Evolutionary conservation across 1,284 basidiomycete species (phyloP), one percentile per base, ranked within the genome.

Genomic region (Malassezia yamatoensis): DNA sequence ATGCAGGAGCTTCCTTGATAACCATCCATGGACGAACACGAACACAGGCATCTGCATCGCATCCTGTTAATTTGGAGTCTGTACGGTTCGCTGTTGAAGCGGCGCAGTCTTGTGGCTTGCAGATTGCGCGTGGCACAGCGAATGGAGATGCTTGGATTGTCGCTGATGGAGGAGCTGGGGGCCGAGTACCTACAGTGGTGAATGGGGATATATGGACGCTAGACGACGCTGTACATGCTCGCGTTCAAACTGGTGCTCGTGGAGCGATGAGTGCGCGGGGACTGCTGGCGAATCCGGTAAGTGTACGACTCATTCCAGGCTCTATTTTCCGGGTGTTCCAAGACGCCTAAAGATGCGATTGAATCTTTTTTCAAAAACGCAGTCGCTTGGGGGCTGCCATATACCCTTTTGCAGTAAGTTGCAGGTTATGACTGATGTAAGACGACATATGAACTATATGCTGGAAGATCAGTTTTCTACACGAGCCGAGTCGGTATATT

Each of bases 201-300:
- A 83, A 83, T 59, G 82, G 82, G 0, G 81, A 83, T 63, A 74
- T 81, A 3, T 83, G 81, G 78, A 76, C 75, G 9, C 62, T 76
- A 11, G 65, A 68, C 15, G 81, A 82, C 51, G 80, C 78, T 4
- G 59, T 68, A 7, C 64, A 58, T 35, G 80, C 79, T 66, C 63
- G 81, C n/a, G 59, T 67, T 5, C 66, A 70, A 47, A 80, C 79
- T 0, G 78, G 79, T 0, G 80, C 79, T 0, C 66, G 76, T 16
- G 81, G 80, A 1, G 80, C 81, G 2, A 83, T 83, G 82, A 81
- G 78, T 47, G 82, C 81, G 0, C 63, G 82, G 5, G 82, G 82
- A 0, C 60, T 83, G 49, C 67, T 83, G n/a, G 81, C 80, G 3
- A 83, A 83, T 75, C 82, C 77, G 46, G 80, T 78, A 13, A 24